A percentile compares a stretch with the other conserved stretches of the same genome.
These are phyloP conservation scores for Quercus engelmannii DNA, from an alignment of 306 rosid species.

Conservation along the genomic window DNA sequence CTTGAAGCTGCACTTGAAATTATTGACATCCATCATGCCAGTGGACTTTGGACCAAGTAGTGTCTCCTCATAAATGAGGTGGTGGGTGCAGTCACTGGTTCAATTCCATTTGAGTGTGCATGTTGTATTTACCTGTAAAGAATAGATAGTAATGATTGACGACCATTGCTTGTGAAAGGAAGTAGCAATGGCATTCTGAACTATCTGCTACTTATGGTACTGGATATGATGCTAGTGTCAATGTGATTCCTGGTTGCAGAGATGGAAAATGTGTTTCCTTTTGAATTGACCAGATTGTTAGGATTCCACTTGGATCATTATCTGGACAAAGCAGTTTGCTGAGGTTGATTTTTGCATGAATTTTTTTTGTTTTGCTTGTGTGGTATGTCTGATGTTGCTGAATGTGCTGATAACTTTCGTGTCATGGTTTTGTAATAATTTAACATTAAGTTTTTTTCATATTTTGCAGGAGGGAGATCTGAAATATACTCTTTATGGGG, in stretches of 20 bases:
- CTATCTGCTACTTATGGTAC: neutral
- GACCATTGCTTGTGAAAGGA: neutral
- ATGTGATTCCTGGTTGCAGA: neutral
- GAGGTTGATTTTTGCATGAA: too few species aligned
- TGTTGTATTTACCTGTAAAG: neutral
- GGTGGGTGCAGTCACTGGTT: neutral
- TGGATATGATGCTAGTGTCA: neutral
- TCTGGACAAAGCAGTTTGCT: too few species aligned
- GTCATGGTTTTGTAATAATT: neutral
- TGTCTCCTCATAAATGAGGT: neutral
- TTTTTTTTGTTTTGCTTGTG: neutral
- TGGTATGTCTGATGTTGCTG: neutral
- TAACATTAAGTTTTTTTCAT: slow-evolving; percentile 13
- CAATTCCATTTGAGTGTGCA: neutral
- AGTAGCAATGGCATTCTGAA: neutral
- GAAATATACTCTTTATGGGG: slow-evolving; percentile 93
- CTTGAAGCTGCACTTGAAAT: neutral
- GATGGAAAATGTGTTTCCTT: neutral
- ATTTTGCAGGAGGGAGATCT: slow-evolving; percentile 64
- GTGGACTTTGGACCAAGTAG: neutral
- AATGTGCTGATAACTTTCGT: neutral
- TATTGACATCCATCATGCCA: neutral
- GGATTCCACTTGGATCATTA: neutral
- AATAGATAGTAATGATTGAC: too few species aligned
- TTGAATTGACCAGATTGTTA: neutral